These are phyloP conservation scores for Schwanniomyces occidentalis DNA, from an alignment of 805 yeast species.

Conservation along the genomic window DNA sequence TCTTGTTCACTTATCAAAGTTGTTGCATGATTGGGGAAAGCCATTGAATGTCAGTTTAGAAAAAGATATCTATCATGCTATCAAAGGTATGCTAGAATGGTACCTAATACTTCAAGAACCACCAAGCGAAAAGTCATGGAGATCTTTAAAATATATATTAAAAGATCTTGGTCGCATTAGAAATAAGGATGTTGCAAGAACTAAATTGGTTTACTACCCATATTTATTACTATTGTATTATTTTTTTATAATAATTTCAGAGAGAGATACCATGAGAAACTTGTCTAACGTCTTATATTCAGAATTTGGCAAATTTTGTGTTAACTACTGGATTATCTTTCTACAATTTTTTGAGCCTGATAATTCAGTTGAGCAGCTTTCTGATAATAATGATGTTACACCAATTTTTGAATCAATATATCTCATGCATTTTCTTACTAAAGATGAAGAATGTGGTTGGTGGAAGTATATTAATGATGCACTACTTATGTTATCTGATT, in stretches of 20 bases:
- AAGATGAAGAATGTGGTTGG: constrained; percentile 16
- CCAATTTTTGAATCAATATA: constrained; percentile 21
- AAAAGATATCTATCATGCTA: constrained; percentile 17
- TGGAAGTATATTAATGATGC: constrained; percentile 27
- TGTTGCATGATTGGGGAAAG: constrained; percentile 12
- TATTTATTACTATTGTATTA: constrained; percentile 18
- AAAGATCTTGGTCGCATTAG: constrained; percentile 7
- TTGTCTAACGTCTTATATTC: neutral
- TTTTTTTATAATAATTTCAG: constrained; percentile 7
- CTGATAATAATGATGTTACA: neutral
- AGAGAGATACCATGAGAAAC: constrained; percentile 1
- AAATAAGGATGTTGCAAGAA: constrained; percentile 1
- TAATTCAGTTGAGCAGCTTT: constrained; percentile 12
- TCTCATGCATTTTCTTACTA: constrained; percentile 18
- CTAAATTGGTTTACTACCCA: constrained; percentile 14
- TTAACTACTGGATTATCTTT: constrained; percentile 21
- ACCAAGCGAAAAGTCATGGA: constrained; percentile 20
- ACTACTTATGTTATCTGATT: constrained; percentile 4
- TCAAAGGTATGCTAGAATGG: constrained; percentile 31
- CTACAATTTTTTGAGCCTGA: constrained; percentile 17
- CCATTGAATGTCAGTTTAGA: neutral
- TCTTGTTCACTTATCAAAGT: constrained; percentile 17
- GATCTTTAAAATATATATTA: constrained; percentile 12
- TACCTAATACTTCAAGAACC: constrained; percentile 28
- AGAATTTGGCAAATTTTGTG: constrained; percentile 5